phyloP scores from a whole-genome alignment of 139 green algal species.

The Tetradesmus lagerheimii region DNA sequence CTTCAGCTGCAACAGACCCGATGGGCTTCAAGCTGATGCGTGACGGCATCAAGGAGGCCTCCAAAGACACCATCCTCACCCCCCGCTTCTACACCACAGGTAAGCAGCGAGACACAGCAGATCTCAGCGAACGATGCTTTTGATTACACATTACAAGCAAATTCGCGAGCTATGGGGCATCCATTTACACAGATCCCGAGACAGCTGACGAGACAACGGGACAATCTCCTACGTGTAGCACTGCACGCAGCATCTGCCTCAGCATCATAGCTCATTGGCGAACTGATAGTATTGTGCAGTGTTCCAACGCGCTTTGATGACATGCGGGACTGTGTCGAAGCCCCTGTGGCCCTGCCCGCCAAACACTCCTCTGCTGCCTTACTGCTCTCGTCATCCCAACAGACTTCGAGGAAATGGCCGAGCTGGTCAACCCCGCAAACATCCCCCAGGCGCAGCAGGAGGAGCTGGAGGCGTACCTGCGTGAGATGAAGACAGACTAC shows the following conservation, averaged over 20 bases:
- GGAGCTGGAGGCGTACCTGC: slow-evolving; percentile 80
- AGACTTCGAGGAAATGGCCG: slow-evolving; percentile 97
- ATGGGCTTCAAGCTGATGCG: slow-evolving; percentile 89
- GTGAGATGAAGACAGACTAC: slow-evolving; percentile 94
- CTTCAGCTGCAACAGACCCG: background rate
- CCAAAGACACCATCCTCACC: slow-evolving; percentile 87
- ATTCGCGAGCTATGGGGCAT: background rate
- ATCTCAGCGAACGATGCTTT: background rate
- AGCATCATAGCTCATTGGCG: background rate
- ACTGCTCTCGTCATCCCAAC: slow-evolving; percentile 39
- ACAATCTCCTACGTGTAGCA: background rate
- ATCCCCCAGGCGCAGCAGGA: slow-evolving; percentile 89
- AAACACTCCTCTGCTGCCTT: background rate
- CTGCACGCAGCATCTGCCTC: background rate
- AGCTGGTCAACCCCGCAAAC: slow-evolving; percentile 87
- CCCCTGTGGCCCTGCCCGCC: background rate
- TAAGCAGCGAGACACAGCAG: background rate
- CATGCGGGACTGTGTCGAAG: background rate
- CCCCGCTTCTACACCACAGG: slow-evolving; percentile 95
- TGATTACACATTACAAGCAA: background rate
- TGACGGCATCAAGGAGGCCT: slow-evolving; percentile 85
- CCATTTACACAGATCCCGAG: background rate
- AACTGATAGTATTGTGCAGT: no score
- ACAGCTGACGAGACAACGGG: background rate
- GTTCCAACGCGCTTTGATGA: background rate